These are phyloP conservation scores for Neopestalotiopsis clavispora DNA, from an alignment of 2,329 filamentous ascomycete genomes.

Conservation along the genomic window DNA sequence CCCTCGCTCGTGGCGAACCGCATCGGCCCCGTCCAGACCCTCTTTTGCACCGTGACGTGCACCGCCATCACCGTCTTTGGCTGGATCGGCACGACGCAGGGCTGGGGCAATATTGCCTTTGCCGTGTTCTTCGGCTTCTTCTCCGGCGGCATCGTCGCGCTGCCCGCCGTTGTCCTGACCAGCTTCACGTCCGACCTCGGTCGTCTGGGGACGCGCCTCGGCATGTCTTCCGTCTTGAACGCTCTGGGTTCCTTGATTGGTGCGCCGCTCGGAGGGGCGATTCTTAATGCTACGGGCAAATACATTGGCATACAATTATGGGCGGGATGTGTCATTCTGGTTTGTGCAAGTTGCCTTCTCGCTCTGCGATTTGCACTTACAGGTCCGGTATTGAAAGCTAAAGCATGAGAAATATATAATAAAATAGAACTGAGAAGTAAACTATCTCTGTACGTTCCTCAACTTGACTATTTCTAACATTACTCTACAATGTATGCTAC, in stretches of 20 bases:
- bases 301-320: constrained; percentile 37
- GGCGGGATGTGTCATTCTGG: constrained; percentile 31
- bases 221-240: constrained; percentile 42
- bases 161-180: constrained; percentile 43
- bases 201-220: constrained; percentile 45
- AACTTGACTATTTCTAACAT: no score
- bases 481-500: not conserved
- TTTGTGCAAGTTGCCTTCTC: constrained; percentile 24
- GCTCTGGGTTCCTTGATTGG: constrained; percentile 57
- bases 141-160: constrained; percentile 47
- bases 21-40: constrained; percentile 45
- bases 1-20: constrained; percentile 49
- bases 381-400: constrained; percentile 22
- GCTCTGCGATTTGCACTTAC: constrained; percentile 22
- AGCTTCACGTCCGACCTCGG: constrained; percentile 26
- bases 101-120: constrained; percentile 45
- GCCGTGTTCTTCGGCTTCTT: constrained; percentile 52
- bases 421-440: not conserved
- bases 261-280: constrained; percentile 56
- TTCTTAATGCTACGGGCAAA: constrained; percentile 31
- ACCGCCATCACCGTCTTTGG: constrained; percentile 40
- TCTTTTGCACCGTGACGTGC: constrained; percentile 39
- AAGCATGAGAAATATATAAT: constrained; percentile 16
- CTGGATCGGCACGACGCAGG: constrained; percentile 44
- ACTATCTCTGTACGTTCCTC: no score